These are phyloP conservation scores for Giardia muris DNA, from an alignment of 208 protist species.

Conservation along the genomic window DNA sequence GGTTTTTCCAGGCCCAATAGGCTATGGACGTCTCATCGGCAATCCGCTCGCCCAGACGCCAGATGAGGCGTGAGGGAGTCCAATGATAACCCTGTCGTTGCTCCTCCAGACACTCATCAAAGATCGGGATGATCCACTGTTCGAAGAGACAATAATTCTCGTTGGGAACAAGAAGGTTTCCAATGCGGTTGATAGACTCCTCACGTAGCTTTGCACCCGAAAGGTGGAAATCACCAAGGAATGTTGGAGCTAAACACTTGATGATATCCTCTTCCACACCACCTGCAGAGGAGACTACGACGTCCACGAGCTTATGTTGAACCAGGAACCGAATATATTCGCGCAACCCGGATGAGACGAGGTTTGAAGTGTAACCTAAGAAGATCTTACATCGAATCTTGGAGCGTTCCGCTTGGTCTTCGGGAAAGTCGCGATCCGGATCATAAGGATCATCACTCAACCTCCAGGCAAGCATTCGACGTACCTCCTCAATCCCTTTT, in stretches of 20 bases:
- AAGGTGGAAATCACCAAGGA: slow-evolving; percentile 43
- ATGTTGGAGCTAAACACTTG: slow-evolving; percentile 58
- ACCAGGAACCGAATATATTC: slow-evolving; percentile 86
- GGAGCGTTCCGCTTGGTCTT: slow-evolving; percentile 39
- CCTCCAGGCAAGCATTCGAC: slow-evolving; percentile 59
- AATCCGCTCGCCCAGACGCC: slow-evolving; percentile 76
- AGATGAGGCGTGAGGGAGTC: slow-evolving; percentile 84
- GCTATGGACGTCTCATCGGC: slow-evolving; percentile 73
- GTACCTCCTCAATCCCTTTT: slow-evolving; percentile 56
- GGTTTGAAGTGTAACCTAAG: slow-evolving; percentile 94
- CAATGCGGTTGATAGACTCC: slow-evolving; percentile 85
- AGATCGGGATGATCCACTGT: slow-evolving; percentile 91
- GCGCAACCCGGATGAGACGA: slow-evolving; percentile 90
- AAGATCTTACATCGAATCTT: slow-evolving; percentile 62
- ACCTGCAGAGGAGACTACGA: slow-evolving; percentile 89
- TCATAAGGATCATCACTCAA: slow-evolving; percentile 51
- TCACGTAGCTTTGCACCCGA: slow-evolving; percentile 34
- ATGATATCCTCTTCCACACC: slow-evolving; percentile 99
- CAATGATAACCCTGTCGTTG: slow-evolving; percentile 50
- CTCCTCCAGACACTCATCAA: slow-evolving; percentile 76
- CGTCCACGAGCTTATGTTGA: slow-evolving; percentile 75
- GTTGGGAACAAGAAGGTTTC: slow-evolving; percentile 97
- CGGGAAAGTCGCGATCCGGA: slow-evolving; percentile 33
- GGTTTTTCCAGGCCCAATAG: slow-evolving; percentile 89
- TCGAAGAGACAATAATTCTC: slow-evolving; percentile 97